Evolutionary conservation across 2,329 filamentous ascomycete genomes (phyloP).

Genomic region (Exophiala dermatitidis): DNA sequence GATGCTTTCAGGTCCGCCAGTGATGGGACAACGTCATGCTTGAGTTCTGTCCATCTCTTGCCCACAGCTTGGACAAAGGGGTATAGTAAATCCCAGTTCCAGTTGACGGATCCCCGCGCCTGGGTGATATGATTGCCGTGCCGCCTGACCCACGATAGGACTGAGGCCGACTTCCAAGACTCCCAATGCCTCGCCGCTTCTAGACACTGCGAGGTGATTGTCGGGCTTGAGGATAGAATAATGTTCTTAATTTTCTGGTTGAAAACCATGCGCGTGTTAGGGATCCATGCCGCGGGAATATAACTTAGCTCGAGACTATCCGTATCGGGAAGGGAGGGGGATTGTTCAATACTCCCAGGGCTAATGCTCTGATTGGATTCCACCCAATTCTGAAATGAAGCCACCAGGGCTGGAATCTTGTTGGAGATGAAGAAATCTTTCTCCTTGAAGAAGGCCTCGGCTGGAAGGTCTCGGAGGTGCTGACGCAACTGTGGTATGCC

Average conservation of each 20-base stretch:
- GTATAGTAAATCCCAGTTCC: slow-evolving; percentile 7
- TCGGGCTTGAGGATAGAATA: no score
- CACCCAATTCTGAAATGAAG: neutral
- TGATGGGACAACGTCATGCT: neutral
- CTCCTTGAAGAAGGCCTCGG: slow-evolving; percentile 3
- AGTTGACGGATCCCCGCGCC: neutral
- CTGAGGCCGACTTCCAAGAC: neutral
- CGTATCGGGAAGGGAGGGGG: neutral
- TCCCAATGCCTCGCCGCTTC: neutral
- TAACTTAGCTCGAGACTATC: neutral
- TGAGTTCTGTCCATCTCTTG: neutral
- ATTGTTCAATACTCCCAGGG: neutral
- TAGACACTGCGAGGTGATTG: neutral
- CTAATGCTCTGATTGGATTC: neutral
- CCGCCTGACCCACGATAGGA: neutral
- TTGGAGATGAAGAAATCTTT: neutral
- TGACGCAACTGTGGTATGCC: slow-evolving; percentile 8
- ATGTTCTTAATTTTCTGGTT: neutral
- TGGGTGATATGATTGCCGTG: neutral
- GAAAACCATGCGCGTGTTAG: neutral
- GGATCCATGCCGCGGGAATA: neutral
- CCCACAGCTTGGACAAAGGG: neutral
- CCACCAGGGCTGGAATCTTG: neutral
- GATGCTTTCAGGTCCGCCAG: neutral
- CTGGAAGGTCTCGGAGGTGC: slow-evolving; percentile 3